Percentiles rank a stretch among this genome's conserved stretches.
Evolutionary conservation across 352 stramenopile species (phyloP).

Genomic region (Thalassiosira hispida): DNA sequence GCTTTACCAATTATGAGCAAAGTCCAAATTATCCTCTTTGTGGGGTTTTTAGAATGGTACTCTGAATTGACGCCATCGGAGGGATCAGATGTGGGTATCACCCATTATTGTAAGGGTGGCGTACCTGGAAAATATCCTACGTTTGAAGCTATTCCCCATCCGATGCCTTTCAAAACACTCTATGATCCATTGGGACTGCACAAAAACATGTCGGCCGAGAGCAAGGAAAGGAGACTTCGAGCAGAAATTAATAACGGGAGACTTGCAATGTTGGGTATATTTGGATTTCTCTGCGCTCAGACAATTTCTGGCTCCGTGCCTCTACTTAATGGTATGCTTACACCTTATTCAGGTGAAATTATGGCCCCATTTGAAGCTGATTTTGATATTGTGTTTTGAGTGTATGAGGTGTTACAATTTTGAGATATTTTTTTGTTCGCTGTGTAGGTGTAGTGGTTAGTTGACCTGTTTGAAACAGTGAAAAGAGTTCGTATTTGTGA

Average conservation of each 20-base stretch:
- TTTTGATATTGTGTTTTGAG: neutral
- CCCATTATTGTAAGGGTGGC: conserved; percentile 61
- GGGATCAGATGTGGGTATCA: conserved; percentile 3
- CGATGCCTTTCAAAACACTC: conserved; percentile 30
- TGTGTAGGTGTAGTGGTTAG: too few relatives aligned
- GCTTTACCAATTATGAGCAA: conserved; percentile 69
- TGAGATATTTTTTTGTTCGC: neutral
- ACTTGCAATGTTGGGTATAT: conserved; percentile 58
- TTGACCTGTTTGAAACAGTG: too few relatives aligned
- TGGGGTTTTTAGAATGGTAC: conserved; percentile 74
- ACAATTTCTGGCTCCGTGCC: conserved; percentile 48
- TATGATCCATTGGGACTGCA: conserved; percentile 37
- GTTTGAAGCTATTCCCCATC: conserved; percentile 47
- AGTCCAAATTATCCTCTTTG: conserved; percentile 72
- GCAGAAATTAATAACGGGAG: conserved; percentile 62
- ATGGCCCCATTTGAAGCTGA: conserved; percentile 33
- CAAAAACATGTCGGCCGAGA: conserved; percentile 29
- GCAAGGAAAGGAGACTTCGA: conserved; percentile 31
- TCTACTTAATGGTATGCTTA: conserved; percentile 45
- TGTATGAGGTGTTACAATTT: neutral
- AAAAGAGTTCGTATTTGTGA: too few relatives aligned
- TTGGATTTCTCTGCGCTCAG: conserved; percentile 51
- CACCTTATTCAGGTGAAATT: conserved; percentile 45
- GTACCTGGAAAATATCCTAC: conserved; percentile 39
- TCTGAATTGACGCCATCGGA: neutral